Evolutionary conservation across 495 filamentous ascomycete species (phyloP).

Genomic region (Tetracladium marchalianum): DNA sequence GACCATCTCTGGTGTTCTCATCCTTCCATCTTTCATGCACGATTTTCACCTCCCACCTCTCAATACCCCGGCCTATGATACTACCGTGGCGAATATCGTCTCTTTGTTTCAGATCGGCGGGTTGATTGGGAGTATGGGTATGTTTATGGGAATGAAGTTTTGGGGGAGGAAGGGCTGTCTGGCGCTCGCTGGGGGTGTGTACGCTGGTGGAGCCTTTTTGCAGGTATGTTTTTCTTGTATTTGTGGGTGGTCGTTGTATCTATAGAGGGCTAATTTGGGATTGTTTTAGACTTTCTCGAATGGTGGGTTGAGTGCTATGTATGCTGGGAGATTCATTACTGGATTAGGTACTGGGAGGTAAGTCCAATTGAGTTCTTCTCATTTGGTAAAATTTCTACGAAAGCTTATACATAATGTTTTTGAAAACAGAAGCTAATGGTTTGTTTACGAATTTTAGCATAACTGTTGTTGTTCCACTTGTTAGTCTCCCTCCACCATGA

Average conservation of each 20-base stretch:
- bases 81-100: conserved; percentile 8
- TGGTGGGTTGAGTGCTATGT: conserved; percentile 6
- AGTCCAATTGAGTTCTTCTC: no score
- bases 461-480: conserved; percentile 8
- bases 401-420: no score
- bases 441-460: not conserved
- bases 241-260: not conserved
- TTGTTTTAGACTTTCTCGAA: conserved; percentile 7
- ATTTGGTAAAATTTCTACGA: no score
- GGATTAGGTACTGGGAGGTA: conserved; percentile 6
- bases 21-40: conserved; percentile 7
- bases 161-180: conserved; percentile 8
- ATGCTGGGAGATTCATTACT: conserved; percentile 5
- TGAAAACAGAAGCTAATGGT: no score
- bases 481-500: not conserved
- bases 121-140: conserved; percentile 4
- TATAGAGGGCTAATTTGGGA: not conserved
- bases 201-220: conserved; percentile 7
- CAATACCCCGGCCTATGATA: conserved; percentile 2
- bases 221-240: conserved; percentile 6
- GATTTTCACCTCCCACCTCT: conserved; percentile 6
- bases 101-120: conserved; percentile 12
- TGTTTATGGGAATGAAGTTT: conserved; percentile 1
- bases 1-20: conserved; percentile 6
- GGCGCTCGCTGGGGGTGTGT: conserved; percentile 1